Conservation (phyloP, 2,329 filamentous ascomycete genomes). For the Apiospora koreana region DNA sequence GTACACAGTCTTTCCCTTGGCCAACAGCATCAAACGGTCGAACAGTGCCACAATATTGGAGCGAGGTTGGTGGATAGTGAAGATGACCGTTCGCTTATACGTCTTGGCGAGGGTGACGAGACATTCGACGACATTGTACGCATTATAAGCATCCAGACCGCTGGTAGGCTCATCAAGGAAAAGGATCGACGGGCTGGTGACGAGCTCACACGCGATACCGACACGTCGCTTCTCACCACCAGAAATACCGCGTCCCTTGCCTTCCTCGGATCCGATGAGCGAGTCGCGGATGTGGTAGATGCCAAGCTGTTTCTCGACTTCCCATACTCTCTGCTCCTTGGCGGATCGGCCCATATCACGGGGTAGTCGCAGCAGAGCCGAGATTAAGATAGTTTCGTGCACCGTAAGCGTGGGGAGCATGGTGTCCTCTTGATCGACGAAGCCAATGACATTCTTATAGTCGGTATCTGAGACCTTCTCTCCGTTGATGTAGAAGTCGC, state of each 20-base stretch:
- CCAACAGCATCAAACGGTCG: constrained; percentile 88
- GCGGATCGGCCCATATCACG: constrained; percentile 82
- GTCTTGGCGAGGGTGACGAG: constrained; percentile 92
- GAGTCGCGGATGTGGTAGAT: constrained; percentile 95
- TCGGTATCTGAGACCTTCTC: constrained; percentile 83
- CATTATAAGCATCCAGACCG: constrained; percentile 93
- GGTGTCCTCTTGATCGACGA: constrained; percentile 97
- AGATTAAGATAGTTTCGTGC: constrained; percentile 95
- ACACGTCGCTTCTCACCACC: constrained; percentile 96
- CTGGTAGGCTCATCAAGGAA: constrained; percentile 98
- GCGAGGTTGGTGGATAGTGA: constrained; percentile 96
- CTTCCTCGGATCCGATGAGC: constrained; percentile 93
- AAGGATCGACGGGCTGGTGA: constrained; percentile 94
- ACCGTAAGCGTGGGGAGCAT: constrained; percentile 95
- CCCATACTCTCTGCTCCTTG: constrained; percentile 90
- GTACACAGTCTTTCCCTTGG: constrained; percentile 87
- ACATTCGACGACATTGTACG: constrained; percentile 97
- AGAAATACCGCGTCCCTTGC: constrained; percentile 90
- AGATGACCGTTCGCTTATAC: constrained; percentile 95
- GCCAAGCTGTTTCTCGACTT: constrained; percentile 94
- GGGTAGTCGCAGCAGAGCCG: constrained; percentile 87
- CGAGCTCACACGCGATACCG: constrained; percentile 94
- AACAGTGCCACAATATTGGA: constrained; percentile 98
- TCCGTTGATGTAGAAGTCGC: constrained; percentile 90
- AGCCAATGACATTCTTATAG: constrained; percentile 90